Evolutionary conservation across 2,329 filamentous ascomycete genomes (phyloP).

Genomic region (Fusarium zealandicum): DNA sequence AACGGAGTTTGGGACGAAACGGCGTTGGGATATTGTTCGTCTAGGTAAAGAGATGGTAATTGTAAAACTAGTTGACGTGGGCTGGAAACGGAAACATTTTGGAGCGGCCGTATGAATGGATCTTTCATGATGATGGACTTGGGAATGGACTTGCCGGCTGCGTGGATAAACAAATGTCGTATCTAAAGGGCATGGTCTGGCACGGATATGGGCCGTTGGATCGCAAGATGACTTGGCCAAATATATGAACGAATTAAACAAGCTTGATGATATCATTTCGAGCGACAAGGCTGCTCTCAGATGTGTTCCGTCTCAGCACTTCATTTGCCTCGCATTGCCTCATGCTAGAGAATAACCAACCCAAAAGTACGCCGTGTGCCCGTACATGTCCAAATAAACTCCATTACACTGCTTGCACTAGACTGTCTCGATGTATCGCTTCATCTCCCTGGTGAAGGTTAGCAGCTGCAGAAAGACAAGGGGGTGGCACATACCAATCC

Average conservation of each 20-base stretch:
- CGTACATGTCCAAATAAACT: constrained; percentile 20
- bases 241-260: neutral
- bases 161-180: no score
- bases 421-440: constrained; percentile 81
- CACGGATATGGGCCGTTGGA: neutral
- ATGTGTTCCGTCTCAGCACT: constrained; percentile 30
- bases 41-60: neutral
- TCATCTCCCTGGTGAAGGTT: constrained; percentile 68
- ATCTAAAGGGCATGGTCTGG: no score
- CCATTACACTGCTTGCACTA: constrained; percentile 25
- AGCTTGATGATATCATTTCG: no score
- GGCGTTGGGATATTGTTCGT: constrained; percentile 10
- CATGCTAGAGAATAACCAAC: constrained; percentile 15
- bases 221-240: neutral
- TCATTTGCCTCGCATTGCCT: constrained; percentile 7
- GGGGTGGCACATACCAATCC: constrained; percentile 75
- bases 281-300: constrained; percentile 12
- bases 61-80: neutral
- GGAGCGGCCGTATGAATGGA: no score
- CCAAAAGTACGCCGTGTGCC: constrained; percentile 25
- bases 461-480: neutral
- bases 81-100: neutral
- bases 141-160: neutral
- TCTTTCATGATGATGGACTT: neutral
- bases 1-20: constrained; percentile 22